Percentiles rank a stretch among this genome's conserved stretches.
phyloP scores from a whole-genome alignment of 2,329 filamentous ascomycete genomes.

The Claviceps sp. region DNA sequence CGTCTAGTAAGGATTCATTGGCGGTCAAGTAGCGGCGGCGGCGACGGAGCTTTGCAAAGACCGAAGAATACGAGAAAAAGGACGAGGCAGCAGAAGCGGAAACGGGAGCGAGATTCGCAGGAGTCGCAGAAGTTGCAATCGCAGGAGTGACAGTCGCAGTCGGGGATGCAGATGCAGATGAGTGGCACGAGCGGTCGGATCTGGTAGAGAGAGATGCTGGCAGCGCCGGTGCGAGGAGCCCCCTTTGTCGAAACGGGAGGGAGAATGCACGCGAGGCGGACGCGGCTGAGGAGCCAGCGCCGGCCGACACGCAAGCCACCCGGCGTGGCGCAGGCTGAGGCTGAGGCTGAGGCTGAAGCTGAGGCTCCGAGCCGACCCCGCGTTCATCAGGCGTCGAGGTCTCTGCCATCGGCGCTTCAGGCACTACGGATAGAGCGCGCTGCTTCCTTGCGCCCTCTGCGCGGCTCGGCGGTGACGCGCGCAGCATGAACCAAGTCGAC shows the following conservation, averaged over 20 bases:
- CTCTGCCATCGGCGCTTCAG: neutral
- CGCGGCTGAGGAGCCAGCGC: neutral
- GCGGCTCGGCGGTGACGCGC: neutral
- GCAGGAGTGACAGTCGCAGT: neutral
- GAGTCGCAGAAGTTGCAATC: neutral
- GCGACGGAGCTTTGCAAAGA: slow-evolving; percentile 1
- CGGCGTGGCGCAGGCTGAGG: neutral
- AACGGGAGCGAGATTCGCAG: too few species aligned
- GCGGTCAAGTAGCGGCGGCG: slow-evolving; percentile 3
- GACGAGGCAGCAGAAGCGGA: neutral
- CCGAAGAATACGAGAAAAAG: neutral
- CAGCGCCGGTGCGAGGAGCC: neutral
- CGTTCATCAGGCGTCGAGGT: neutral
- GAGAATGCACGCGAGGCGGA: neutral
- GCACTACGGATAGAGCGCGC: slow-evolving; percentile 1
- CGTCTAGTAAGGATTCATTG: slow-evolving; percentile 15
- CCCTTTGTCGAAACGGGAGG: neutral
- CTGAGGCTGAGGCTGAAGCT: too few species aligned
- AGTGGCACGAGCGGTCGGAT: neutral
- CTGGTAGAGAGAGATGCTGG: neutral
- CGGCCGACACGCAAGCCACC: neutral
- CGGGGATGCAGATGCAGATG: neutral
- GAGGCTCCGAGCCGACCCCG: neutral
- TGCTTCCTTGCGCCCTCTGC: neutral
- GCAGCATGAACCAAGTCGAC: neutral